Percentiles rank a stretch among this genome's conserved stretches.
Evolutionary conservation across 2,329 filamentous ascomycete genomes (phyloP).

Genomic region (Diaporthe sp.): DNA sequence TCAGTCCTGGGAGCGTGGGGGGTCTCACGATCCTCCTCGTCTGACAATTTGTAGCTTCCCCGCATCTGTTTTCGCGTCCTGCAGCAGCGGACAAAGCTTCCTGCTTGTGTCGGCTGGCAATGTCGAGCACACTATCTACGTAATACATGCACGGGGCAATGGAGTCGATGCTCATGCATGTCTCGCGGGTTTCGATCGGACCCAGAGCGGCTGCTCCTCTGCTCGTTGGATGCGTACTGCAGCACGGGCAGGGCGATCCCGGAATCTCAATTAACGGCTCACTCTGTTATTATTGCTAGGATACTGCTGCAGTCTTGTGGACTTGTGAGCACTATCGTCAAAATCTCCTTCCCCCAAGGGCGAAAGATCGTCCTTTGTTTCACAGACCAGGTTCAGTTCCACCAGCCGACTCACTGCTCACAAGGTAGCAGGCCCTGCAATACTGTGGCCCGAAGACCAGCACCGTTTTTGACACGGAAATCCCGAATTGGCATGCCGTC

Average conservation of each 20-base stretch:
- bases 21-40: slow-evolving; percentile 15
- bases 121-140: neutral
- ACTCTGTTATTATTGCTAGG: slow-evolving; percentile 1
- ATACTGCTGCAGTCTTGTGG: slow-evolving; percentile 1
- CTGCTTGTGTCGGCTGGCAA: slow-evolving; percentile 3
- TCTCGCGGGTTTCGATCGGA: slow-evolving; percentile 27
- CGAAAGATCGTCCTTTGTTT: slow-evolving; percentile 11
- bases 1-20: neutral
- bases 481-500: slow-evolving; percentile 33
- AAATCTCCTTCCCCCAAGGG: slow-evolving; percentile 13
- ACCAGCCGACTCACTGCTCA: neutral
- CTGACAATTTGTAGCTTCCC: slow-evolving; percentile 21
- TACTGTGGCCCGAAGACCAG: neutral
- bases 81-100: slow-evolving; percentile 5
- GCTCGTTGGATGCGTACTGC: slow-evolving; percentile 14
- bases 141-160: slow-evolving; percentile 11
- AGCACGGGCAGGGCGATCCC: slow-evolving; percentile 11
- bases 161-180: neutral
- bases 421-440: neutral
- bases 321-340: slow-evolving; percentile 9
- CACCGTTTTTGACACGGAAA: slow-evolving; percentile 21
- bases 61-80: slow-evolving; percentile 24
- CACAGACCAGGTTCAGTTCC: neutral
- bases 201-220: slow-evolving; percentile 3
- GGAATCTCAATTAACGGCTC: neutral